Percentiles rank a stretch among this genome's conserved stretches.
phyloP scores from a whole-genome alignment of 495 filamentous ascomycete genomes.

The Daldinia childiae region DNA sequence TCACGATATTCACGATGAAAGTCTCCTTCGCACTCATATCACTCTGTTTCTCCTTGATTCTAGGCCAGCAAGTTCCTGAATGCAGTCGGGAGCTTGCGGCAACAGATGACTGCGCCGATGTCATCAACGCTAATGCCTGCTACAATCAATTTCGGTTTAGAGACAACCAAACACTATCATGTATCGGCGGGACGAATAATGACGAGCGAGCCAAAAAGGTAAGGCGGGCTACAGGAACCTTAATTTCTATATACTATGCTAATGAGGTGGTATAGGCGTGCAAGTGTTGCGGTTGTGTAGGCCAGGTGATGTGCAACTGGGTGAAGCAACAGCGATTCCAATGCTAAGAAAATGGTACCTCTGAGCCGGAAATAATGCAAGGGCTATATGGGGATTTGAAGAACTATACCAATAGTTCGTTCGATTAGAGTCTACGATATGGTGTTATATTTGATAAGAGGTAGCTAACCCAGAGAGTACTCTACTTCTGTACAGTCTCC shows the following conservation, averaged over 20 bases:
- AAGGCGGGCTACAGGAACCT: neutral
- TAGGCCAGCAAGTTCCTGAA: constrained; percentile 44
- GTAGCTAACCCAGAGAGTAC: too few species aligned
- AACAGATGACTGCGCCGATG: constrained; percentile 54
- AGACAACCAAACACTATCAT: constrained; percentile 50
- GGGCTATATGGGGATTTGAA: neutral
- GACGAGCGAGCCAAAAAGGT: constrained; percentile 49
- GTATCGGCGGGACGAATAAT: constrained; percentile 52
- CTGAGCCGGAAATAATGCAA: neutral
- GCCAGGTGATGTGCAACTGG: constrained; percentile 51
- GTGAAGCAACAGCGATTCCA: constrained; percentile 37
- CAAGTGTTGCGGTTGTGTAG: constrained; percentile 52
- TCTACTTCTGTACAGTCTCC: too few species aligned
- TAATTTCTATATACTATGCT: neutral
- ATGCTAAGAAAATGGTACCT: constrained; percentile 28
- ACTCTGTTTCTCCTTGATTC: constrained; percentile 38
- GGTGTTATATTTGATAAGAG: too few species aligned
- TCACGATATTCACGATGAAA: constrained; percentile 41
- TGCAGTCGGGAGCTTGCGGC: constrained; percentile 49
- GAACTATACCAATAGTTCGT: neutral
- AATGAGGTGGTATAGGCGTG: constrained; percentile 45
- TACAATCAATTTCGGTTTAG: constrained; percentile 56
- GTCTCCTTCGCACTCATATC: constrained; percentile 39
- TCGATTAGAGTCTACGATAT: too few species aligned
- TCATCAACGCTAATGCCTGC: constrained; percentile 56